Evolutionary conservation across 495 filamentous ascomycete genomes (phyloP), one percentile per base, ranked within the genome.

Genomic region (Penicillium arizonense): DNA sequence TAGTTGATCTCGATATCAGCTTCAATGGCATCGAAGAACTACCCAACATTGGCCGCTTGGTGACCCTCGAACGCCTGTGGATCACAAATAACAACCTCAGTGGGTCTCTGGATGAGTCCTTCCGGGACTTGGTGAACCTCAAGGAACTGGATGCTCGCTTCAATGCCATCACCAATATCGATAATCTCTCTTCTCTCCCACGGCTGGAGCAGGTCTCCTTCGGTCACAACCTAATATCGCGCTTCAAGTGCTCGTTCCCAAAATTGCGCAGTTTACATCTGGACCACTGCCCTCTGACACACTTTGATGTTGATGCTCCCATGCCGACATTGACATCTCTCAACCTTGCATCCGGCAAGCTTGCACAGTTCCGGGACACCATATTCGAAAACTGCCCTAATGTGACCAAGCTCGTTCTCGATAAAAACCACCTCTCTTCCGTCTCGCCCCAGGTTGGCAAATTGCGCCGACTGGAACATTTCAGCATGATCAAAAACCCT

Each of bases 1-100:
- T 99, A 24, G 88, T 96, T 30, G 93, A 99, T 63, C 82, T 99
- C 13, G 95, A 99, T 59, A 82, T 99, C 63, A 97, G 92, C 62
- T 99, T 99, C 80, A 99, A 99, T 62, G 80, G 82, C 12, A 96
- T 99, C 44, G 76, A 80, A 36, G 77, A 63, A 53, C 71, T 97
- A 24, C 91, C 91, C 1, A 82, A 87, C 44, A 86, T 99, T 57
- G 90, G 91, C 7, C 80, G 82, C 46, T 71, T 99, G 49, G 81
- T 72, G 11, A 85, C 81, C 28, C 75, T 99, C 38, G 95, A 97
- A 69, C 84, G 91, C 41, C 80, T 99, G 34, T 92, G 90, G 76
- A 91, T 95, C 62, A 97, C 94, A 0, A 99, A 97, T 72, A 99
- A 99, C 65, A 84, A 85, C 44, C 74, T 97, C 4, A 74, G 81